A percentile compares a stretch with the other conserved stretches of the same genome.
phyloP scores from a whole-genome alignment of 441 rosid genomes.

The Gossypium schwendimanii region DNA sequence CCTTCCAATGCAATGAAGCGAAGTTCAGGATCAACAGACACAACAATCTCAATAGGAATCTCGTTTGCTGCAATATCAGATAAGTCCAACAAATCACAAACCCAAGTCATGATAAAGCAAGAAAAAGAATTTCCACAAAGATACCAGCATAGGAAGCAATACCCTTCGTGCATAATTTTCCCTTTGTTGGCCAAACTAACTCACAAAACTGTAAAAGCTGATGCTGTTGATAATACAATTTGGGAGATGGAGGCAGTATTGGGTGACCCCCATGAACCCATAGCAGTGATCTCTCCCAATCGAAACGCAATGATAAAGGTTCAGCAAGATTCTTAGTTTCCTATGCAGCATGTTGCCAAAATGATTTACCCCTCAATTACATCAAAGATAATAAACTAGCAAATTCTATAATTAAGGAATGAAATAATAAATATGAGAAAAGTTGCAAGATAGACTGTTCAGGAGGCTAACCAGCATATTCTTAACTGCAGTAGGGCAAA shows the following conservation, averaged over 20 bases:
- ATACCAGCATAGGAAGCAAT: constrained; percentile 19
- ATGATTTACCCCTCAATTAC: background rate
- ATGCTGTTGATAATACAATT: constrained; percentile 48
- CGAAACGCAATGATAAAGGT: constrained; percentile 33
- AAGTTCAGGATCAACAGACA: constrained; percentile 52
- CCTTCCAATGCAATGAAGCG: constrained; percentile 83
- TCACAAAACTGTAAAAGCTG: constrained; percentile 53
- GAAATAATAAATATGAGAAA: background rate
- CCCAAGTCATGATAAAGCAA: constrained; percentile 4
- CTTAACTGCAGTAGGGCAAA: constrained; percentile 50
- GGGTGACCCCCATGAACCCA: constrained; percentile 98
- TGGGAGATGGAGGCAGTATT: constrained; percentile 49
- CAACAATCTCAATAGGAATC: constrained; percentile 34
- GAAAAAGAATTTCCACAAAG: constrained; percentile 3
- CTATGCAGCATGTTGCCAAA: constrained; percentile 28
- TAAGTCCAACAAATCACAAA: constrained; percentile 16
- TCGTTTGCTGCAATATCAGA: constrained; percentile 36
- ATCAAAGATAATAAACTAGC: background rate
- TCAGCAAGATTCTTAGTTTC: constrained; percentile 47
- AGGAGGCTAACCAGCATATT: constrained; percentile 49
- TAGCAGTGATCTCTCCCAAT: constrained; percentile 61
- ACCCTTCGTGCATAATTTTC: constrained; percentile 44
- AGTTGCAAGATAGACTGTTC: background rate
- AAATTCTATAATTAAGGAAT: background rate
- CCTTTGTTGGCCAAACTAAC: constrained; percentile 52